Base-by-base conservation (phyloP, 148 eudicot genomes). In the Dianthus caryophyllus region DNA sequence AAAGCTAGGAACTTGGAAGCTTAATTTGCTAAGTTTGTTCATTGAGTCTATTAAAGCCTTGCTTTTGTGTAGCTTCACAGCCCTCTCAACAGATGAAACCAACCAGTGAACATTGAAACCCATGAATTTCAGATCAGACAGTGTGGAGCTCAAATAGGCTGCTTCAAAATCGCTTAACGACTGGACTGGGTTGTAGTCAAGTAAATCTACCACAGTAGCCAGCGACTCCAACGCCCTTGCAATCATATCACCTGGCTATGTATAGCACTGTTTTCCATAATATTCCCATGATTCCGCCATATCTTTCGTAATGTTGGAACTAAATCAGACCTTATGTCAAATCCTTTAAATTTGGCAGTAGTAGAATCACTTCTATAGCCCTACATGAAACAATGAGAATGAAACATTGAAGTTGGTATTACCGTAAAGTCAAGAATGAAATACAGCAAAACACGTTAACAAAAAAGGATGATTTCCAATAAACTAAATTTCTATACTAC, bases 241-340 rank as follows among this genome's bases (percentile, higher is more conserved):
- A 21, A 71, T 18, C 5, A 54, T 39, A 18, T 63, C 52, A 17
- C 44, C 21, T n/a, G n/a, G 0, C 57, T 53, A 26, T 30, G 25
- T 7, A 63, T 14, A 25, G 20, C 4, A 20, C 68, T 25, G 7
- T 64, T 9, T 53, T 41, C 39, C 0, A 49, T 20, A 41, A 71
- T 10, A 17, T 71, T 71, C n/a, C 69, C 75, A 10, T 72, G 69
- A 22, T 72, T 52, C 24, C 12, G 60, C 75, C 69, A 64, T 27
- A 71, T 71, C 26, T 63, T 63, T 54, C 64, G 61, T 20, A 71
- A 71, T 47, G 54, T 61, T 17, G 75, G 75, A 26, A 71, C 6
- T 4, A 63, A 4, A 27, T 71, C 46, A 14, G 62, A 13, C 46
- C 63, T 64, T 8, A 64, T 21, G 0, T 29, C 33, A 52, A 71